Percentiles rank a stretch among this genome's conserved stretches.
phyloP scores from a whole-genome alignment of 2,329 filamentous ascomycete genomes.

The Pleomassaria siparia region DNA sequence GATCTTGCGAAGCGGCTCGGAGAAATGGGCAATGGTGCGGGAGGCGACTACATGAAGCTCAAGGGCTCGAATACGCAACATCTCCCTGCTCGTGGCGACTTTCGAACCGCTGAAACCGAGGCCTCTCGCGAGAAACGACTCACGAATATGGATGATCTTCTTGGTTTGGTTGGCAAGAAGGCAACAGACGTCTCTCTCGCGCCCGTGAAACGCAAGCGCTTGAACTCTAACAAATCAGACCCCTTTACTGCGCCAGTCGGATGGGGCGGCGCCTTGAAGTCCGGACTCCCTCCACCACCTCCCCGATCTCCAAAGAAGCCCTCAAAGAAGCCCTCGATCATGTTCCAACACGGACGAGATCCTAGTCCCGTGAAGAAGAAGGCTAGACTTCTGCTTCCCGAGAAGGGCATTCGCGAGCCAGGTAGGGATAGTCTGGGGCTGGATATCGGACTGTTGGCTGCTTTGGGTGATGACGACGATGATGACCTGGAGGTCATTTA shows the following conservation, averaged over 20 bases:
- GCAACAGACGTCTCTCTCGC: constrained; percentile 46
- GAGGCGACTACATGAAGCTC: constrained; percentile 68
- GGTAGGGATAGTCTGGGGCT: constrained; percentile 49
- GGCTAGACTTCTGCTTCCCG: constrained; percentile 50
- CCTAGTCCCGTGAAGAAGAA: constrained; percentile 50
- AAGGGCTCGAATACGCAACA: constrained; percentile 24
- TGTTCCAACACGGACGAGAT: constrained; percentile 30
- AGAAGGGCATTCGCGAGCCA: constrained; percentile 53
- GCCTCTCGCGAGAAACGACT: constrained; percentile 18
- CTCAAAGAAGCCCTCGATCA: constrained; percentile 24
- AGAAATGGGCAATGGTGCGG: constrained; percentile 64
- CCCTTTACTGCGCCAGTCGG: constrained; percentile 45
- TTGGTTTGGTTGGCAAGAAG: constrained; percentile 48
- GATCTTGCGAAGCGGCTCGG: constrained; percentile 71
- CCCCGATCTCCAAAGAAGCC: constrained; percentile 34
- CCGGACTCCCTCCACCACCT: constrained; percentile 41
- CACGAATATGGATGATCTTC: constrained; percentile 27
- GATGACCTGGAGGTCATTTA: constrained; percentile 53
- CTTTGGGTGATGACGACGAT: constrained; percentile 49
- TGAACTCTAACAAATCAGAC: constrained; percentile 31
- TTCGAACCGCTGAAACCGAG: constrained; percentile 18
- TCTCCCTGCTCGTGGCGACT: constrained; percentile 20
- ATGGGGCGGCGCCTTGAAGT: constrained; percentile 51
- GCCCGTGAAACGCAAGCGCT: constrained; percentile 48
- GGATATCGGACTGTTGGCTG: constrained; percentile 38